These are phyloP conservation scores for Peronospora farinosa DNA, from an alignment of 352 stramenopile genomes.

Conservation along the genomic window DNA sequence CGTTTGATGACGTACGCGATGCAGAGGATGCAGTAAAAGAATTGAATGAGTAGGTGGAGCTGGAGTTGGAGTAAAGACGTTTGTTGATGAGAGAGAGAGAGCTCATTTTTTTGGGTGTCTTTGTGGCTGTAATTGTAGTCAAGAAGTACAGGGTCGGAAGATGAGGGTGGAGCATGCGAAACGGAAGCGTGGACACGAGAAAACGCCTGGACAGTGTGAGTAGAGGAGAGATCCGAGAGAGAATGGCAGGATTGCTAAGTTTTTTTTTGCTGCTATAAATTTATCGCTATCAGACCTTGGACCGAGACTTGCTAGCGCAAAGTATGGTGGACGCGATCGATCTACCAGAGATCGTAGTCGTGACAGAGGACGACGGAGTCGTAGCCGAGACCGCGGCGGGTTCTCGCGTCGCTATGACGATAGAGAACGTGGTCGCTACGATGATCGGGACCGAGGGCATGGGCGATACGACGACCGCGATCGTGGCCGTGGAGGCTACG, in stretches of 20 bases:
- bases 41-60: conserved; percentile 62
- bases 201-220: conserved; percentile 81
- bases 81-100: background rate
- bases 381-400: conserved; percentile 37
- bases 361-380: conserved; percentile 40
- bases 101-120: background rate
- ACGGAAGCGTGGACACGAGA: conserved; percentile 70
- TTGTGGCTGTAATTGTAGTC: conserved; percentile 29
- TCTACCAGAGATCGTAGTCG: conserved; percentile 42
- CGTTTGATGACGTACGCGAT: conserved; percentile 70
- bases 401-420: conserved; percentile 41
- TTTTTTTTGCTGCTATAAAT: background rate
- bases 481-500: conserved; percentile 38
- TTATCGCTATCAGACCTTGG: conserved; percentile 45
- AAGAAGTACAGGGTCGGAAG: conserved; percentile 64
- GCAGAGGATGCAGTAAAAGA: conserved; percentile 73
- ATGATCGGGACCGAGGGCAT: conserved; percentile 46
- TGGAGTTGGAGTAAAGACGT: background rate
- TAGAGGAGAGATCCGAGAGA: background rate
- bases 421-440: conserved; percentile 36
- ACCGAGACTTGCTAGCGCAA: conserved; percentile 60
- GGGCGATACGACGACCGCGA: conserved; percentile 52
- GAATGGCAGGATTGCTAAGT: background rate
- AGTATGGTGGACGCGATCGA: conserved; percentile 51
- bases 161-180: conserved; percentile 80